These are phyloP conservation scores for Venturia nashicola DNA, from an alignment of 2,329 filamentous ascomycete genomes.

Conservation along the genomic window DNA sequence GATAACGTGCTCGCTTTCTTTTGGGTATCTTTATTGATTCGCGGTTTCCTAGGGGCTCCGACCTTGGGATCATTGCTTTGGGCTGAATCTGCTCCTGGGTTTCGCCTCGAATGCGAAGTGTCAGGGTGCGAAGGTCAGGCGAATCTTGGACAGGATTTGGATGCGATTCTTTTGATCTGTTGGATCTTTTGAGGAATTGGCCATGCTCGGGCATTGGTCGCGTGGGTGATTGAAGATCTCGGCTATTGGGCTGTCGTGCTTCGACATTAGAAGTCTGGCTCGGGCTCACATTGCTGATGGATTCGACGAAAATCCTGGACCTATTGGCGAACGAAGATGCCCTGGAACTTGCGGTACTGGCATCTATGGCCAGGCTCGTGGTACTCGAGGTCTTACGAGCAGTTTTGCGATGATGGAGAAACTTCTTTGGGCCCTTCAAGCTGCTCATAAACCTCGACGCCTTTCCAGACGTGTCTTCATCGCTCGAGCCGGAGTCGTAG, in stretches of 20 bases:
- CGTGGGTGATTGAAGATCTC: not conserved
- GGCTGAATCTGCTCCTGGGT: not conserved
- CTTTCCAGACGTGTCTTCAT: constrained; percentile 6
- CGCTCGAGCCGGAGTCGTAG: constrained; percentile 3
- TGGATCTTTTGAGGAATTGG: not conserved
- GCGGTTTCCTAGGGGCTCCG: not conserved
- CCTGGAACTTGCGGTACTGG: not conserved
- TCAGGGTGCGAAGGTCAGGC: not conserved
- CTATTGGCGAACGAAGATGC: not conserved
- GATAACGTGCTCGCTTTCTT: constrained; percentile 1
- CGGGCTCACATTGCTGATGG: not conserved
- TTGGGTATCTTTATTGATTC: not conserved
- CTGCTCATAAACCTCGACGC: constrained; percentile 2
- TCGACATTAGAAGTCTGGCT: not conserved
- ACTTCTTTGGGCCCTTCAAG: not conserved
- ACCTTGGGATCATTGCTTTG: not conserved
- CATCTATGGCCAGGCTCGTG: not conserved
- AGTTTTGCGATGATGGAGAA: not conserved
- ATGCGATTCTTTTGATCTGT: not conserved
- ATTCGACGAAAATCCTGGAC: not conserved
- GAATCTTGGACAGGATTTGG: not conserved
- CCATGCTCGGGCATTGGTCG: not conserved
- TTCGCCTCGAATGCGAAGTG: not conserved
- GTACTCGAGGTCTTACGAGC: not conserved
- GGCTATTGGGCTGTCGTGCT: not conserved